phyloP scores from a whole-genome alignment of 306 rosid genomes.

The Medicago truncatula region MtrunA17r5.0-ANR NC_053042.1:443501-444000 shows the following conservation, averaged over 20 bases:
- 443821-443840: constrained; percentile 81
- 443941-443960: constrained; percentile 82
- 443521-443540: constrained; percentile 85
- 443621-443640: constrained; percentile 75
- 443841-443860: constrained; percentile 79
- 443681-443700: constrained; percentile 84
- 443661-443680: constrained; percentile 79
- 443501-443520: constrained; percentile 49
- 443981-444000: constrained; percentile 79
- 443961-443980: constrained; percentile 78
- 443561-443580: constrained; percentile 83
- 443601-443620: constrained; percentile 91
- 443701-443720: constrained; percentile 87
- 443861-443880: constrained; percentile 78
- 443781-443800: constrained; percentile 71
- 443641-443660: constrained; percentile 47
- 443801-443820: constrained; percentile 68
- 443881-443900: constrained; percentile 85
- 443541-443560: constrained; percentile 67
- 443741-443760: constrained; percentile 81
- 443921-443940: constrained; percentile 79
- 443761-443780: constrained; percentile 51
- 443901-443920: constrained; percentile 86
- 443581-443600: constrained; percentile 96
- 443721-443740: constrained; percentile 97